Evolutionary conservation across 495 filamentous ascomycete species (phyloP), one percentile per base, ranked within the genome.

Genomic region (Trichoderma virens): DNA sequence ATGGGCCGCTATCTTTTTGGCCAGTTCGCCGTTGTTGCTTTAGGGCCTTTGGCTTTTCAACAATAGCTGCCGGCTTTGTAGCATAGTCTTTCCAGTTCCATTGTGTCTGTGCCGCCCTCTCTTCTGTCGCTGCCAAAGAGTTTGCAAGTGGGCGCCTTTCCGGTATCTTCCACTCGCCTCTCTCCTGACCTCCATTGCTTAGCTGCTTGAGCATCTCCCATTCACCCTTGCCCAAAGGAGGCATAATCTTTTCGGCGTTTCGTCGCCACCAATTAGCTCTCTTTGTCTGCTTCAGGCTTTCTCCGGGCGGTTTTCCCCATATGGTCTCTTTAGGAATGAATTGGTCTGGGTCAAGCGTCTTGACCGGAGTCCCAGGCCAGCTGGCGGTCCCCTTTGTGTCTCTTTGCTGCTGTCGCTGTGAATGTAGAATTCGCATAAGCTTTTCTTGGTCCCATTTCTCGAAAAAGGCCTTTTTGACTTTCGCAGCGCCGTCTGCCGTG

Each of bases 211-310:
- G 74, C 35, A 79, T 68, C 30, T 82, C 73, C 78, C 89, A 90
- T 65, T 94, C 90, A 18, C 76, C 66, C 27, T 76, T 66, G 0
- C 89, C 86, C 0, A 97, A 67, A 2, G 94, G 94, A 7, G 92
- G 90, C n/a, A 89, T 72, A 5, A 91, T 68, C 54, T 78, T 80
- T 0, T 76, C 70, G 23, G 90, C 76, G 45, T 84, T 72, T 0
- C 67, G 39, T 0, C 75, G 79, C 75, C 89, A 93, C 78, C 84
- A 86, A 63, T 78, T 79, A 62, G 75, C 80, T 11, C 82, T 74
- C 60, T 88, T 85, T 62, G 88, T 89, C 47, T 76, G 72, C 39
- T 71, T 71, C 2, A 88, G 81, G 61, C 72, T 80, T 16, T 72
- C 62, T 0, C 85, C 69, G 51, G 90, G 70, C 0, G 84, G 82